These are phyloP conservation scores for Hagleromyces aurorensis DNA, from an alignment of 805 yeast species.

Conservation along the genomic window DNA sequence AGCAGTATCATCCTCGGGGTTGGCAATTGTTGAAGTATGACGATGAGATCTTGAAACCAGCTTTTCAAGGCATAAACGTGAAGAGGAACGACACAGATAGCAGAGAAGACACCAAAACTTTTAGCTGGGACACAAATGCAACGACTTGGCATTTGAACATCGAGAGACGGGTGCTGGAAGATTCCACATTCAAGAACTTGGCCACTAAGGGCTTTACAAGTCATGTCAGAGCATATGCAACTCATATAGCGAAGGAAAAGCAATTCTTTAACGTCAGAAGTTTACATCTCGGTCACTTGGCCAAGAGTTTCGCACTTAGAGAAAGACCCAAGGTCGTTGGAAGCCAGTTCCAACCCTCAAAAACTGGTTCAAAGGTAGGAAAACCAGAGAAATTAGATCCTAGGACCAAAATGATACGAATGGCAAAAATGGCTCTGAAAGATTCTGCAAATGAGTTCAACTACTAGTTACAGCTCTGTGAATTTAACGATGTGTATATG, in stretches of 20 bases:
- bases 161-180: constrained; percentile 82
- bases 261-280: constrained; percentile 70
- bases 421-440: constrained; percentile 63
- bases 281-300: constrained; percentile 91
- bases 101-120: constrained; percentile 19
- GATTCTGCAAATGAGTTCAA: constrained; percentile 70
- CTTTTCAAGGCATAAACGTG: constrained; percentile 26
- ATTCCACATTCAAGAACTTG: constrained; percentile 44
- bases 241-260: constrained; percentile 79
- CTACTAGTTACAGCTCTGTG: too few species aligned
- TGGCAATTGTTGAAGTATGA: constrained; percentile 45
- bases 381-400: constrained; percentile 56
- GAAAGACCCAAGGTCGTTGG: constrained; percentile 87
- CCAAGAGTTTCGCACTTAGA: constrained; percentile 88
- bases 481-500: too few species aligned
- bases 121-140: constrained; percentile 85
- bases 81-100: constrained; percentile 30
- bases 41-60: constrained; percentile 33
- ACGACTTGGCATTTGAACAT: constrained; percentile 92
- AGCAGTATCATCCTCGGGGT: constrained; percentile 48
- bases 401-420: constrained; percentile 62
- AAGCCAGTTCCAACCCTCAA: constrained; percentile 21
- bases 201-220: constrained; percentile 82
- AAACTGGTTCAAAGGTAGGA: too few species aligned
- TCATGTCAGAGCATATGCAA: constrained; percentile 91